Percentiles rank a stretch among this genome's conserved stretches.
These are phyloP conservation scores for Aspergillus transmontanensis DNA, from an alignment of 2,329 filamentous ascomycete genomes.

Conservation along the genomic window DNA sequence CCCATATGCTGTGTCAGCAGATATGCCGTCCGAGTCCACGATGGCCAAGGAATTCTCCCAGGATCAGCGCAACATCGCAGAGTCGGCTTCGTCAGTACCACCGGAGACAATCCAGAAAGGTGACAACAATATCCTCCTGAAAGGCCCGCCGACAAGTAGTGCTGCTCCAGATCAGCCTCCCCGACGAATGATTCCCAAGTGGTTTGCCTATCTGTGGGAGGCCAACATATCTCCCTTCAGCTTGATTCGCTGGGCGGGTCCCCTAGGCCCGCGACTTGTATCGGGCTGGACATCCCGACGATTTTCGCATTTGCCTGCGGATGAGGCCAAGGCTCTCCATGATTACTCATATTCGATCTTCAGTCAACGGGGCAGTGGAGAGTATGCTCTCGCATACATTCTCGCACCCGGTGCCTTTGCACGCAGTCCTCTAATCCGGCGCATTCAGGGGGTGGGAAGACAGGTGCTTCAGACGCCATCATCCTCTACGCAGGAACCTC, in stretches of 20 bases:
- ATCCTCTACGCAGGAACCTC: slow-evolving; percentile 14
- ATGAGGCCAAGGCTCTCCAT: slow-evolving; percentile 82
- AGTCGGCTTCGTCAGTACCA: slow-evolving; percentile 23
- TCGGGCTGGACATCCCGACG: slow-evolving; percentile 93
- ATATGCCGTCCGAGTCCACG: slow-evolving; percentile 72
- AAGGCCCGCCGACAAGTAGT: slow-evolving; percentile 23
- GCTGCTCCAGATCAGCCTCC: slow-evolving; percentile 46
- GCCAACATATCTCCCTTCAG: slow-evolving; percentile 95
- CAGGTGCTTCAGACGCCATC: slow-evolving; percentile 53
- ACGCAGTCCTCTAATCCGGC: slow-evolving; percentile 79
- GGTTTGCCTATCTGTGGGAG: slow-evolving; percentile 94
- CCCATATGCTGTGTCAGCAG: slow-evolving; percentile 80
- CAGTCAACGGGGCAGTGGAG: slow-evolving; percentile 85
- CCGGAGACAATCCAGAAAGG: slow-evolving; percentile 31
- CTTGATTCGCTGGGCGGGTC: slow-evolving; percentile 82
- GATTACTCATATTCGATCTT: slow-evolving; percentile 95
- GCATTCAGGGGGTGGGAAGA: slow-evolving; percentile 85
- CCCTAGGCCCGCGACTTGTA: slow-evolving; percentile 85
- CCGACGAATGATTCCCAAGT: slow-evolving; percentile 70
- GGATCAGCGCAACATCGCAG: slow-evolving; percentile 59
- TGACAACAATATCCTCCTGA: slow-evolving; percentile 59
- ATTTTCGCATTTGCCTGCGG: slow-evolving; percentile 81
- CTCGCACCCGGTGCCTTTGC: slow-evolving; percentile 93
- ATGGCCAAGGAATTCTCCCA: slow-evolving; percentile 78
- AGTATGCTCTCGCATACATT: slow-evolving; percentile 90